Conservation (phyloP, 345 rosid species). For the Eucalyptus pauciflora region DNA sequence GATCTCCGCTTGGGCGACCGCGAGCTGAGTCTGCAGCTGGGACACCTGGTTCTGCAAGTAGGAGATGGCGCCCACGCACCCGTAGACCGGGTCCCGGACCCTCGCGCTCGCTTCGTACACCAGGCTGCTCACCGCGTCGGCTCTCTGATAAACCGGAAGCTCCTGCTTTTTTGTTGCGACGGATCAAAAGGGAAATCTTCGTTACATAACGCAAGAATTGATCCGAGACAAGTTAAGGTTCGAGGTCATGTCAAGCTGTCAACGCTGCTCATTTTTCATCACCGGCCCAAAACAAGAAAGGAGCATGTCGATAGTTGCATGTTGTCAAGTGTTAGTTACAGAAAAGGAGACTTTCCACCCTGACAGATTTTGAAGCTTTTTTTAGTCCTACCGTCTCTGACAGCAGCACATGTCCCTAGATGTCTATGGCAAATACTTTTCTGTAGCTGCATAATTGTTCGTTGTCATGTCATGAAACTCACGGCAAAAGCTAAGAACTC, state of each 20-base stretch:
- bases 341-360: not conserved
- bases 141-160: constrained; percentile 39
- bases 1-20: constrained; percentile 53
- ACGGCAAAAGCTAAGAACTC: not conserved
- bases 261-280: not conserved
- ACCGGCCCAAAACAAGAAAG: not conserved
- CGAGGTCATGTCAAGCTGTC: not conserved
- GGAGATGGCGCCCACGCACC: constrained; percentile 57
- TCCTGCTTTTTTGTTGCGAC: constrained; percentile 18
- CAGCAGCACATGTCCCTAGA: not conserved
- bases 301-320: not conserved
- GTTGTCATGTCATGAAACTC: not conserved
- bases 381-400: not conserved
- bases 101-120: constrained; percentile 63
- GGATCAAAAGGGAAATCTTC: not conserved
- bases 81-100: constrained; percentile 56
- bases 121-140: constrained; percentile 55
- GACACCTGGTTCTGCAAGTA: constrained; percentile 49
- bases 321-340: not conserved
- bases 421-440: not conserved
- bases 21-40: constrained; percentile 51
- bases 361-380: not conserved
- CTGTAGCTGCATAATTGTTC: not conserved
- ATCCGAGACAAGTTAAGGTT: not conserved
- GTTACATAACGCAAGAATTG: not conserved